Percentiles rank a stretch among this genome's conserved stretches.
phyloP scores from a whole-genome alignment of 2,329 filamentous ascomycete species.

The Alternaria sp. region DNA sequence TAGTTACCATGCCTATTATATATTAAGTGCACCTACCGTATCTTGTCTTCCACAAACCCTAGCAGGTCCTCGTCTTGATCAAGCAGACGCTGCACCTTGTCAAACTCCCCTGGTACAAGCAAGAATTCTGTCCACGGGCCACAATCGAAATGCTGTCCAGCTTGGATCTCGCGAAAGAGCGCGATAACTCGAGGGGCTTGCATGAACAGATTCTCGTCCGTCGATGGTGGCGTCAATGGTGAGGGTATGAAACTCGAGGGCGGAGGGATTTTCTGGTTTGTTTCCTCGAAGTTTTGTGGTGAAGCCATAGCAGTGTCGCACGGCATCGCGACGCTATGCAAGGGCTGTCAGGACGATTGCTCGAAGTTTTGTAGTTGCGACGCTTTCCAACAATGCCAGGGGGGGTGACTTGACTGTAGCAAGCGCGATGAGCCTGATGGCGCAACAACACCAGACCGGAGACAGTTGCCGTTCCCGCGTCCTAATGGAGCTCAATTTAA shows the following conservation, averaged over 20 bases:
- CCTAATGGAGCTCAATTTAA: too few species aligned
- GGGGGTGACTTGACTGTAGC: not conserved
- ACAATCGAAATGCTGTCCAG: constrained; percentile 22
- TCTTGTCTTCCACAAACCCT: constrained; percentile 29
- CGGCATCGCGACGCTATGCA: constrained; percentile 22
- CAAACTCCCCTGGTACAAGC: constrained; percentile 28
- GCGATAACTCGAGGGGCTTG: constrained; percentile 27
- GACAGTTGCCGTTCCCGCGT: too few species aligned
- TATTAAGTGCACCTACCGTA: constrained; percentile 23
- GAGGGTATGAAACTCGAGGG: constrained; percentile 27
- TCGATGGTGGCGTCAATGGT: constrained; percentile 33
- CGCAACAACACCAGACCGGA: too few species aligned
- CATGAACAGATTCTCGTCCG: constrained; percentile 28
- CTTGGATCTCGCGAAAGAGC: constrained; percentile 29
- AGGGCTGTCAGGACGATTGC: constrained; percentile 4
- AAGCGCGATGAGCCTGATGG: too few species aligned
- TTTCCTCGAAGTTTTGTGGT: constrained; percentile 13
- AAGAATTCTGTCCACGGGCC: constrained; percentile 25
- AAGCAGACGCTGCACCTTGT: constrained; percentile 24
- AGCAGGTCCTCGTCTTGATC: constrained; percentile 22
- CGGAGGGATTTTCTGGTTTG: constrained; percentile 22
- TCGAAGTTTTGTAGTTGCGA: not conserved
- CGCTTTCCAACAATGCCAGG: constrained; percentile 15
- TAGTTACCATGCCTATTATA: constrained; percentile 11
- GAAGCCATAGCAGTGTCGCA: constrained; percentile 24